phyloP scores from a whole-genome alignment of 2,329 filamentous ascomycete genomes.

The Talaromyces sp. region DNA sequence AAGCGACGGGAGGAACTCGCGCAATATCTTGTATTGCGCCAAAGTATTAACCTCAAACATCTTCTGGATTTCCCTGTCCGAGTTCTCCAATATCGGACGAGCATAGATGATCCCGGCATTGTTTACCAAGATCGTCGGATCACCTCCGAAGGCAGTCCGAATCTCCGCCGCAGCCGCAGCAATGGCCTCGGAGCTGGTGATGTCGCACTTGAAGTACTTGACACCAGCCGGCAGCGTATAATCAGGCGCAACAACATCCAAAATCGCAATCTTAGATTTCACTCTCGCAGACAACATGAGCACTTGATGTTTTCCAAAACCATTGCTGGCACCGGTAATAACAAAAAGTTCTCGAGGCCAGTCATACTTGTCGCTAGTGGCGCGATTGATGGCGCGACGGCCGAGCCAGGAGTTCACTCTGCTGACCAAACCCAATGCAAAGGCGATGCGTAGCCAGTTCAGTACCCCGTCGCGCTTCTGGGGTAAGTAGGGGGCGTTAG shows the following conservation, averaged over 20 bases:
- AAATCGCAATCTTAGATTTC: constrained; percentile 62
- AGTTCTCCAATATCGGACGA: constrained; percentile 42
- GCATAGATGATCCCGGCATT: constrained; percentile 45
- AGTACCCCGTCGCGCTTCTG: constrained; percentile 36
- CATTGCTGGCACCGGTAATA: too few relatives aligned
- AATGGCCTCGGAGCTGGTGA: constrained; percentile 24
- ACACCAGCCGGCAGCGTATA: constrained; percentile 21
- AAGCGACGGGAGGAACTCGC: constrained; percentile 49
- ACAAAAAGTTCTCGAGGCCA: constrained; percentile 66
- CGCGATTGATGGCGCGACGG: constrained; percentile 48
- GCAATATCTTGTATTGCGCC: constrained; percentile 45
- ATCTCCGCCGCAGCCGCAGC: constrained; percentile 29
- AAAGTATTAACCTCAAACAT: constrained; percentile 50
- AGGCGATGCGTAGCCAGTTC: constrained; percentile 52
- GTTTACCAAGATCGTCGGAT: constrained; percentile 43
- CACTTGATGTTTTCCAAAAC: constrained; percentile 61
- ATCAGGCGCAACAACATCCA: constrained; percentile 64
- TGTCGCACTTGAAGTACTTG: constrained; percentile 28
- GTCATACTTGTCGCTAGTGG: constrained; percentile 31
- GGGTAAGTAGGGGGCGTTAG: neutral
- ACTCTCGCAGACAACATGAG: constrained; percentile 61
- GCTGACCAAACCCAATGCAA: constrained; percentile 52
- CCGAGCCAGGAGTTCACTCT: constrained; percentile 53
- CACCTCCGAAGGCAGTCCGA: constrained; percentile 30
- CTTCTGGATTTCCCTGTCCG: constrained; percentile 37